phyloP scores from a whole-genome alignment of 441 rosid genomes.

The Melastoma candidum region DNA sequence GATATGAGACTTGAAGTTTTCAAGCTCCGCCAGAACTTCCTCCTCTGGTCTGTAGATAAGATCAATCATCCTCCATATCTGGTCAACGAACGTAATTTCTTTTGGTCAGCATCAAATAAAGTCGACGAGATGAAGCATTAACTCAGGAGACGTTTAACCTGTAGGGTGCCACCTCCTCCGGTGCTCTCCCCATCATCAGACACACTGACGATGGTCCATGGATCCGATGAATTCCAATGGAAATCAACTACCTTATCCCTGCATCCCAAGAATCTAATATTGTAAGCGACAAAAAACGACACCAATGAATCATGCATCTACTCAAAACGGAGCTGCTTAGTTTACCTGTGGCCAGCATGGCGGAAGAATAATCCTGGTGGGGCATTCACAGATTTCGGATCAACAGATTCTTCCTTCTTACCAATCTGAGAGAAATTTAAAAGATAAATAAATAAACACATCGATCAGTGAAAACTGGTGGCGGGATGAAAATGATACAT shows the following conservation, averaged over 20 bases:
- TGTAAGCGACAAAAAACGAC: no score
- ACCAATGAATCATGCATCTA: no score
- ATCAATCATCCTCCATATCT: constrained; percentile 99
- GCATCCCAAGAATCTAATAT: not conserved
- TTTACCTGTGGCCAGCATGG: constrained; percentile 96
- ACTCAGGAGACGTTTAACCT: constrained; percentile 32
- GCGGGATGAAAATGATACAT: no score
- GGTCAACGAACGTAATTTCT: constrained; percentile 11
- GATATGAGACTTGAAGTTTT: constrained; percentile 87
- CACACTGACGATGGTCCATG: constrained; percentile 97
- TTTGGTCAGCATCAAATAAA: not conserved
- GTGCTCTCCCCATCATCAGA: constrained; percentile 93
- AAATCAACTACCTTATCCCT: constrained; percentile 98
- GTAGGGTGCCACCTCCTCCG: constrained; percentile 97
- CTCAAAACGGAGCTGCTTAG: no score
- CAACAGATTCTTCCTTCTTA: constrained; percentile 39
- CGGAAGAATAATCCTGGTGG: constrained; percentile 96
- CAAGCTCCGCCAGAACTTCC: constrained; percentile 84
- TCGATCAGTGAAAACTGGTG: no score
- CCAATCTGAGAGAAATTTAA: constrained; percentile 43
- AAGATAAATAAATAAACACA: not conserved
- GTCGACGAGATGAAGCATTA: not conserved
- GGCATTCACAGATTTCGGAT: constrained; percentile 28
- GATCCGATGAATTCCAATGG: constrained; percentile 88
- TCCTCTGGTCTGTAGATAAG: constrained; percentile 90